Evolutionary conservation across 257 asterid species (phyloP), one percentile per base, ranked within the genome.

Genomic region (Cynanchum wilfordii): DNA sequence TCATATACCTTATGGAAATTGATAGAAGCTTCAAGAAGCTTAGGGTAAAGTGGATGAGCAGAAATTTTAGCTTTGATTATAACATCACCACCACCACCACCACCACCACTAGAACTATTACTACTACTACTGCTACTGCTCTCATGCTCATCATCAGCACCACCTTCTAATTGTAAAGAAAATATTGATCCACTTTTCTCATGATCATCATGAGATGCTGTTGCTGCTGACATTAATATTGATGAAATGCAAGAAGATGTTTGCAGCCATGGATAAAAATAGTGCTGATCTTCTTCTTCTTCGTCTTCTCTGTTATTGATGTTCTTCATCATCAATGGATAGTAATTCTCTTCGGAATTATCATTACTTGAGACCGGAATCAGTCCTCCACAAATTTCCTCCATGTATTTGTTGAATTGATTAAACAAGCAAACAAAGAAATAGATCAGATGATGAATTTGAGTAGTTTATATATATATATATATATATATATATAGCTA

Each of bases 1-100:
- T 33, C 38, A 33, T 3, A 40, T 70, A 89, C 96, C 96, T 89
- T 88, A 22, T 86, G 87, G 76, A 90, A 89, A 51, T 86, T 85
- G 58, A 89, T 77, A 71, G 75, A 83, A 73, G 91, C 84, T 9
- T 79, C 75, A 19, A 89, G 81, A 73, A 89, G 73, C 56, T 82
- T 88, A 17, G 94, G 64, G 72, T 83, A 89, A 17, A 65, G 79
- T 38, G 89, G 96, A 70, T 89, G 94, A 5, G 90, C 79, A 52
- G 92, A 86, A 47, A 89, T 83, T 69, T 78, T 87, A 12, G 87
- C 87, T 80, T 71, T 84, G 12, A 82, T 19, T 1, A 50, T 51
- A 51, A 33, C 38, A 33, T 33, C 38, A 33, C 38, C 33, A 30
- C 33, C 33, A 30, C 33, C 33, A 30, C 33, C 33, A 30, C 33